Evolutionary conservation across 768 basidiomycete genomes (phyloP).

Genomic region (Pulveroboletus sp.): DNA sequence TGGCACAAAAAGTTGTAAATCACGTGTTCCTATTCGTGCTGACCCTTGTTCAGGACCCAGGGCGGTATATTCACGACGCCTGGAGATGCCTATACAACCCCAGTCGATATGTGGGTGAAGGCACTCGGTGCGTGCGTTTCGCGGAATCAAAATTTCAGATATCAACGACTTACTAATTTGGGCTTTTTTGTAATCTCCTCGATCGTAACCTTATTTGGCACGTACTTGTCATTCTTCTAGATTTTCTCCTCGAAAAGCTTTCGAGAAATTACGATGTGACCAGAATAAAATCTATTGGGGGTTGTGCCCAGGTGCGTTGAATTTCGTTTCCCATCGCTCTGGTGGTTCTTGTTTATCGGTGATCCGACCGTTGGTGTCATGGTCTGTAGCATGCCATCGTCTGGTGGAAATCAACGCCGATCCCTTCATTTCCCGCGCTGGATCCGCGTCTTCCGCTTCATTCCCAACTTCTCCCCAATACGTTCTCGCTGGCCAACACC

Average conservation of each 20-base stretch:
- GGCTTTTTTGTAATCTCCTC: slow-evolving; percentile 28
- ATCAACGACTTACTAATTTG: slow-evolving; percentile 35
- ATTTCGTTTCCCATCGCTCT: neutral
- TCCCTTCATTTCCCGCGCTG: slow-evolving; percentile 66
- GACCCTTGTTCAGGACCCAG: slow-evolving; percentile 55
- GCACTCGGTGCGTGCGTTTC: slow-evolving; percentile 54
- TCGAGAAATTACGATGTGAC: slow-evolving; percentile 64
- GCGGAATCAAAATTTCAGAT: slow-evolving; percentile 61
- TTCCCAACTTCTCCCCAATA: slow-evolving; percentile 60
- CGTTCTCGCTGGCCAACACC: slow-evolving; percentile 69
- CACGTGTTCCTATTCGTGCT: slow-evolving; percentile 13
- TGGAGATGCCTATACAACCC: slow-evolving; percentile 83
- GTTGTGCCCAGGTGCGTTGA: slow-evolving; percentile 66
- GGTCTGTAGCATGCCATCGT: slow-evolving; percentile 60
- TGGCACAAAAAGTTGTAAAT: slow-evolving; percentile 8
- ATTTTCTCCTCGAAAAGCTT: slow-evolving; percentile 72
- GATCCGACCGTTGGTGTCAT: slow-evolving; percentile 1
- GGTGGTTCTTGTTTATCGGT: neutral
- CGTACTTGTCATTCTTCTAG: slow-evolving; percentile 34
- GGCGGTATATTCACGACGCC: slow-evolving; percentile 85
- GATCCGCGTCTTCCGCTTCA: slow-evolving; percentile 69
- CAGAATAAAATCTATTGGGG: slow-evolving; percentile 71
- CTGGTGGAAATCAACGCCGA: slow-evolving; percentile 82
- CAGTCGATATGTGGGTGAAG: slow-evolving; percentile 89
- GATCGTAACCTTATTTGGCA: slow-evolving; percentile 33